These are phyloP conservation scores for Corymbia maculata DNA, from an alignment of 345 rosid species.

Conservation along the genomic window DNA sequence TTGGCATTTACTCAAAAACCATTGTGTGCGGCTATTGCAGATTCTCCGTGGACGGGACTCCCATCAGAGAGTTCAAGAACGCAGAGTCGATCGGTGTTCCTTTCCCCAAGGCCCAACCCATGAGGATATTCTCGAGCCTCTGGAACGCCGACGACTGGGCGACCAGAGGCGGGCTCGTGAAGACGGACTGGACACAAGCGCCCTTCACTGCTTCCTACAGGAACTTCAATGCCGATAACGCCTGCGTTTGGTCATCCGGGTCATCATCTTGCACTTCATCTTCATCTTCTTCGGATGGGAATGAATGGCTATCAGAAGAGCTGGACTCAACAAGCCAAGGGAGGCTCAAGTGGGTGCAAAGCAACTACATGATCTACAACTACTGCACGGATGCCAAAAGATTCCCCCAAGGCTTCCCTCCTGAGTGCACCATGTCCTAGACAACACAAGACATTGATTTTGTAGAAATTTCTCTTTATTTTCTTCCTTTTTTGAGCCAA, in stretches of 20 bases:
- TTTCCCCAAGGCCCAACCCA: slow-evolving; percentile 39
- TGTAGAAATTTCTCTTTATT: neutral
- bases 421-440: slow-evolving; percentile 22
- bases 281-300: neutral
- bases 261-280: slow-evolving; percentile 12
- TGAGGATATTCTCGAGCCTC: slow-evolving; percentile 51
- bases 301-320: slow-evolving; percentile 22
- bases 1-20: neutral
- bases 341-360: slow-evolving; percentile 39
- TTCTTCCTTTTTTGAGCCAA: neutral
- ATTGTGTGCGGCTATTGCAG: slow-evolving; percentile 1
- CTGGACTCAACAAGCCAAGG: slow-evolving; percentile 16
- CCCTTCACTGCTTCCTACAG: slow-evolving; percentile 57
- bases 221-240: slow-evolving; percentile 21
- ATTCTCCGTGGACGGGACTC: slow-evolving; percentile 47
- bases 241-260: slow-evolving; percentile 38
- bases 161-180: slow-evolving; percentile 47
- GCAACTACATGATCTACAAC: slow-evolving; percentile 42
- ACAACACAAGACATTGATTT: neutral
- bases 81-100: slow-evolving; percentile 28
- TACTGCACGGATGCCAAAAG: slow-evolving; percentile 42
- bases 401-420: slow-evolving; percentile 47
- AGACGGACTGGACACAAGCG: slow-evolving; percentile 51
- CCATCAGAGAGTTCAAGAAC: slow-evolving; percentile 58
- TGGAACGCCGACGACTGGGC: slow-evolving; percentile 69